Conservation (phyloP, 768 basidiomycete genomes). For the Xerocomus spinulosus region DNA sequence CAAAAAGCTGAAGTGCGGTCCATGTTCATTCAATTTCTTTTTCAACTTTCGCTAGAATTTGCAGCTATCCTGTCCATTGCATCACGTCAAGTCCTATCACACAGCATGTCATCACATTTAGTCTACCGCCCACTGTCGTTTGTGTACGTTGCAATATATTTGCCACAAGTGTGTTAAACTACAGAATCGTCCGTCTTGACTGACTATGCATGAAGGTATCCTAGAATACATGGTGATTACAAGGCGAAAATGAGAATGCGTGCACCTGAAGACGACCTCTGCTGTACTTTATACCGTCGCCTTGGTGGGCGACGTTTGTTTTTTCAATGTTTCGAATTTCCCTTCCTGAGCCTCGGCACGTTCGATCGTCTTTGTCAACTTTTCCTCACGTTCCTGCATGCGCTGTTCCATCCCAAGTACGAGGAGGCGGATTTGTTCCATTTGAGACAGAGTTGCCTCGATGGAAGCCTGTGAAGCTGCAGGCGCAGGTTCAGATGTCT, state of each 20-base stretch:
- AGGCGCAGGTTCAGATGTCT: conserved; percentile 10
- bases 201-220: conserved; percentile 10
- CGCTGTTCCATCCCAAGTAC: conserved; percentile 76
- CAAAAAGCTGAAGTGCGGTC: conserved; percentile 28
- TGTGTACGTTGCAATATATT: conserved; percentile 28
- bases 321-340: conserved; percentile 48
- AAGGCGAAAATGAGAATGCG: conserved; percentile 7
- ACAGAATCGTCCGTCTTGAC: background rate
- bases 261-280: conserved; percentile 5
- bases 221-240: conserved; percentile 23
- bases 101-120: conserved; percentile 24
- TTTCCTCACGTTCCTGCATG: conserved; percentile 57
- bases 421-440: conserved; percentile 64
- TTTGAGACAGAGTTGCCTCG: conserved; percentile 49
- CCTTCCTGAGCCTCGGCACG: conserved; percentile 56
- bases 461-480: conserved; percentile 23
- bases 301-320: conserved; percentile 32
- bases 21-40: conserved; percentile 20
- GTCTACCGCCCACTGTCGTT: conserved; percentile 27
- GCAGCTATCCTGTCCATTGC: conserved; percentile 25
- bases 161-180: conserved; percentile 18
- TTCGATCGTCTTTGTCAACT: conserved; percentile 54
- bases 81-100: conserved; percentile 20
- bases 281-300: conserved; percentile 5
- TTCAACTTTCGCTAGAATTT: conserved; percentile 24